Conservation (phyloP, 345 rosid species). For the Populus euphratica region DNA sequence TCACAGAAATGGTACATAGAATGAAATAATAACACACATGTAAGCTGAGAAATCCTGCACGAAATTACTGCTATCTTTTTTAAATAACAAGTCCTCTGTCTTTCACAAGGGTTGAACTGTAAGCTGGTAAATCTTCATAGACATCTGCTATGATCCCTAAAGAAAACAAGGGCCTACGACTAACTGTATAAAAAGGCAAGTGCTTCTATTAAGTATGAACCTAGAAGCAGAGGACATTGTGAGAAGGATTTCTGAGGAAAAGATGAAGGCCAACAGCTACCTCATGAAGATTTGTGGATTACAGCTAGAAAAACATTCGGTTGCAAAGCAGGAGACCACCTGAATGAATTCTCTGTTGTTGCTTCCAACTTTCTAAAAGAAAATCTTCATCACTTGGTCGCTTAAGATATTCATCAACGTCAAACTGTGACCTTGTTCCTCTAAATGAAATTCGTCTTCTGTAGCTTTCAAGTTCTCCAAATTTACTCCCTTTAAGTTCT, state of each 20-base stretch:
- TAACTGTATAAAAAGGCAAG: too few species aligned
- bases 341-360: slow-evolving; percentile 57
- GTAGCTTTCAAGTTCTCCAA: slow-evolving; percentile 23
- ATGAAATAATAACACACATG: too few species aligned
- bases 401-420: slow-evolving; percentile 59
- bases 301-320: slow-evolving; percentile 35
- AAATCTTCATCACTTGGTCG: slow-evolving; percentile 47
- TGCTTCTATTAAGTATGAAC: background rate
- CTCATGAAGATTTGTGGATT: background rate
- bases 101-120: too few species aligned
- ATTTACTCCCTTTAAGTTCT: slow-evolving; percentile 24
- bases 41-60: too few species aligned
- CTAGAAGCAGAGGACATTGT: background rate
- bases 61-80: too few species aligned
- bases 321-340: slow-evolving; percentile 64
- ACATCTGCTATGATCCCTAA: too few species aligned
- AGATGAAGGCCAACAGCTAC: background rate
- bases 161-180: background rate
- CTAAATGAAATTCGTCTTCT: slow-evolving; percentile 6
- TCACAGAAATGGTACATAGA: too few species aligned
- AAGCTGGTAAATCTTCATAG: too few species aligned
- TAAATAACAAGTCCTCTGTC: too few species aligned
- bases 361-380: slow-evolving; percentile 63
- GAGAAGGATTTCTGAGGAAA: background rate
- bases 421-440: slow-evolving; percentile 31